phyloP scores from a whole-genome alignment of 495 filamentous ascomycete species.

The Acidiella bohemica region DNA sequence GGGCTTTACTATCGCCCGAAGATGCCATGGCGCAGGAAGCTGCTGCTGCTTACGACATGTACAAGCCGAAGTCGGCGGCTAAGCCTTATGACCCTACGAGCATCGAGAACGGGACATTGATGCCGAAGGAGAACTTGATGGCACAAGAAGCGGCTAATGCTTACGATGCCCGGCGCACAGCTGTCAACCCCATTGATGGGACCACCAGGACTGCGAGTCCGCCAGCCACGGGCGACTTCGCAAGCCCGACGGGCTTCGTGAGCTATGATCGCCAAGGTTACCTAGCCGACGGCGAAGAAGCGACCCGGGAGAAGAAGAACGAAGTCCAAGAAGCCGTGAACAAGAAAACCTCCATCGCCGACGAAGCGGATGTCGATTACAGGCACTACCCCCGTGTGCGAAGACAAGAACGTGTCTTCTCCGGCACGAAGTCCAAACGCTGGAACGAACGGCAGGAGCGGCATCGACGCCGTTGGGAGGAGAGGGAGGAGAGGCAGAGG shows the following conservation, averaged over 20 bases:
- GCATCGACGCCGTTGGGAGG: slow-evolving; percentile 4
- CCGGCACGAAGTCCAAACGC: slow-evolving; percentile 28
- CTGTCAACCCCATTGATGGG: slow-evolving; percentile 23
- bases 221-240: slow-evolving; percentile 18
- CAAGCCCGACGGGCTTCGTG: slow-evolving; percentile 22
- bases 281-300: background rate
- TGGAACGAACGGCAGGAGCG: slow-evolving; percentile 27
- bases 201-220: slow-evolving; percentile 4
- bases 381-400: slow-evolving; percentile 33
- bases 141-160: slow-evolving; percentile 9
- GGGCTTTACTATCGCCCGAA: no score
- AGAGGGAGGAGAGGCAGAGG: background rate
- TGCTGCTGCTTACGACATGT: slow-evolving; percentile 8
- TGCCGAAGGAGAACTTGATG: slow-evolving; percentile 11
- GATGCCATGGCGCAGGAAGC: slow-evolving; percentile 13
- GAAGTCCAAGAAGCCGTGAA: slow-evolving; percentile 4
- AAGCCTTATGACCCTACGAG: slow-evolving; percentile 11
- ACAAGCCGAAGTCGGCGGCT: slow-evolving; percentile 4
- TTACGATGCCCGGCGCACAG: slow-evolving; percentile 3
- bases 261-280: slow-evolving; percentile 15
- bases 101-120: slow-evolving; percentile 13
- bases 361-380: slow-evolving; percentile 6
- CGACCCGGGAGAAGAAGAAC: background rate
- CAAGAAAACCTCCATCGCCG: slow-evolving; percentile 2
- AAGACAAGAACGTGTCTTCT: slow-evolving; percentile 45